Evolutionary conservation across 225 moss, liverwort and hornwort species (phyloP), one percentile per base, ranked within the genome.

Genomic region (Polytrichum formosum): DNA sequence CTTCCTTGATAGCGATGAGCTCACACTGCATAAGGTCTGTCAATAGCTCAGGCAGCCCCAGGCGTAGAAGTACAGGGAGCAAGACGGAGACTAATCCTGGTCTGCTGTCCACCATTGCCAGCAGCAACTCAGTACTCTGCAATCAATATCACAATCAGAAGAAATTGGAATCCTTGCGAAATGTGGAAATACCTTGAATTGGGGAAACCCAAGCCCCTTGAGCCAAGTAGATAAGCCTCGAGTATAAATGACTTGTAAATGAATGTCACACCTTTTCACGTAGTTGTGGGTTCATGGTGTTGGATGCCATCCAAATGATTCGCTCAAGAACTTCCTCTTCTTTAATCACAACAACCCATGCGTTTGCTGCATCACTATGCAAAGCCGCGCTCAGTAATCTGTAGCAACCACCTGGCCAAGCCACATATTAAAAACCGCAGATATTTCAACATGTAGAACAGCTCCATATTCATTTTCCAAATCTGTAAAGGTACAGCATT

Each of bases 311-410:
- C 95, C 95, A 95, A 78, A 92, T 80, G 23, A 92, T 88, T n/a
- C 92, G 92, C 72, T 92, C 87, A 76, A 95, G 69, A 27, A 79
- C 86, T 53, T 75, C 78, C 63, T 88, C 85, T 77, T 79, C 72
- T 73, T 91, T 89, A 16, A 95, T 78, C 55, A 78, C 81, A 68
- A 64, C 75, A 37, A 84, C 81, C 95, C 92, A 95, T 65, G 78
- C 80, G 66, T 79, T 77, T 55, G 90, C 88, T 68, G 83, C 87
- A 72, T 90, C 92, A 79, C 92, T 90, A 30, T 95, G 95, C 74
- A 95, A 81, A 80, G 92, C 92, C 80, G 95, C 92, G 72, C 92
- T 95, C 76, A 95, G 71, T 83, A 92, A 81, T 82, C 95, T 95
- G 80, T 79, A 90, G 55, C 69, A 67, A 67, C 46, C 26, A 76